Percentiles rank a stretch among this genome's conserved stretches.
phyloP scores from a whole-genome alignment of 129 eudicot species.

The Centrapalus pauciflorus region DNA sequence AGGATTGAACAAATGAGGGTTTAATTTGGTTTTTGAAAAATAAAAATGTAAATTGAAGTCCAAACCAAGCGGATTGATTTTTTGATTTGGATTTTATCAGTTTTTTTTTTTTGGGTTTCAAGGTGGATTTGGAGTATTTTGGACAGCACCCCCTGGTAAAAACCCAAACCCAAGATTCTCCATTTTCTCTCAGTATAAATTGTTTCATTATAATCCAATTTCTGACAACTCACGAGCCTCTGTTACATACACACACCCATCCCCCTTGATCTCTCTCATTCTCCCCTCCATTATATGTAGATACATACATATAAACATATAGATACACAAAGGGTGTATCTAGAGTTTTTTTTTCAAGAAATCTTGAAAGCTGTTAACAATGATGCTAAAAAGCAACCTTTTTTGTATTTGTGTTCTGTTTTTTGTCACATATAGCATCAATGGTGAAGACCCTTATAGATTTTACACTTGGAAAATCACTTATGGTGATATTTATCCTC shows the following conservation, averaged over 20 bases:
- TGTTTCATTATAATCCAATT: background rate
- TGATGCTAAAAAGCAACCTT: constrained; percentile 25
- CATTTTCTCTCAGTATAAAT: constrained; percentile 4
- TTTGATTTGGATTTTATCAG: too few species aligned
- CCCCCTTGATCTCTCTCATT: constrained; percentile 10
- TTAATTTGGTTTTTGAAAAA: too few species aligned
- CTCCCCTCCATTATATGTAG: constrained; percentile 20
- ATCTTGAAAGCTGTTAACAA: constrained; percentile 17
- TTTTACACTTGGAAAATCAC: constrained; percentile 87
- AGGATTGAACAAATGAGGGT: too few species aligned
- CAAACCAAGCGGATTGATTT: too few species aligned
- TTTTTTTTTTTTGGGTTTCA: too few species aligned
- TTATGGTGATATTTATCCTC: constrained; percentile 73
- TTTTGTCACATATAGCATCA: constrained; percentile 31
- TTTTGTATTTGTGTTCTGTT: constrained; percentile 31
- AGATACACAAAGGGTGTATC: background rate
- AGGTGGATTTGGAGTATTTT: background rate
- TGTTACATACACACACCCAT: constrained; percentile 8
- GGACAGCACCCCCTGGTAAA: constrained; percentile 9
- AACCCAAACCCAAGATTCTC: constrained; percentile 25
- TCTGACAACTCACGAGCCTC: constrained; percentile 47
- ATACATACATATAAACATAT: background rate
- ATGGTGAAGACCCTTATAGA: constrained; percentile 87
- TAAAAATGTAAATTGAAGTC: too few species aligned
- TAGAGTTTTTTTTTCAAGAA: constrained; percentile 10